These are phyloP conservation scores for Elaeis oleifera DNA, from an alignment of 202 grass and related monocot species.

Conservation along the genomic window DNA sequence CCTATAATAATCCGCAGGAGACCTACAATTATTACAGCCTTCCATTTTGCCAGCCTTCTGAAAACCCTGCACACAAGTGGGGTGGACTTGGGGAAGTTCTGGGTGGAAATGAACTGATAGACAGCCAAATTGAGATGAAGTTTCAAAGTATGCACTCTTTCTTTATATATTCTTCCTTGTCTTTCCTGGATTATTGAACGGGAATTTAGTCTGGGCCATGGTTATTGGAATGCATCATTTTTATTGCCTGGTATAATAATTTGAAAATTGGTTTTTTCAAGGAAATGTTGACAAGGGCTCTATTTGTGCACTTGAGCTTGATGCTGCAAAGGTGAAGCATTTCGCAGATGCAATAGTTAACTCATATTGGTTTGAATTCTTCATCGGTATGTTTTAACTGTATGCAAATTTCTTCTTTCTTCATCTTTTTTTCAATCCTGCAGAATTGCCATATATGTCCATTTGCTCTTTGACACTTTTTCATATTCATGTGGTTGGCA, in stretches of 20 bases:
- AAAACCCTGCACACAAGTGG: constrained; percentile 88
- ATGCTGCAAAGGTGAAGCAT: constrained; percentile 54
- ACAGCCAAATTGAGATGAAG: constrained; percentile 83
- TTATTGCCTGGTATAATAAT: background rate
- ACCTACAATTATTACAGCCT: constrained; percentile 97
- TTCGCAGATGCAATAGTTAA: constrained; percentile 82
- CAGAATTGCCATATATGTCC: background rate
- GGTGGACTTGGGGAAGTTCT: constrained; percentile 88
- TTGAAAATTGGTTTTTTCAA: constrained; percentile 34
- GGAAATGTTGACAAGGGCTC: constrained; percentile 72
- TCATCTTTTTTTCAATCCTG: background rate
- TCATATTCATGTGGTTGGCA: constrained; percentile 11
- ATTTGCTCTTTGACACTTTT: constrained; percentile 14
- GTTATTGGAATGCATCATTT: background rate
- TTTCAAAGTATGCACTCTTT: constrained; percentile 46
- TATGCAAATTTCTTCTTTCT: background rate
- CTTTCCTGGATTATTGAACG: constrained; percentile 13
- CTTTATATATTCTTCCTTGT: constrained; percentile 20
- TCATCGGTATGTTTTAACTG: constrained; percentile 56
- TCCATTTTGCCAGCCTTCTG: constrained; percentile 73
- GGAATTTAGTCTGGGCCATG: constrained; percentile 11
- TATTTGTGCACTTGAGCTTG: constrained; percentile 83
- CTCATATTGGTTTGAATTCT: constrained; percentile 95
- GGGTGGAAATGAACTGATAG: constrained; percentile 87
- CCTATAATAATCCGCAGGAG: constrained; percentile 93